Conservation (phyloP, 2,329 filamentous ascomycete genomes). For the Ophiostoma himal-ulmi region DNA sequence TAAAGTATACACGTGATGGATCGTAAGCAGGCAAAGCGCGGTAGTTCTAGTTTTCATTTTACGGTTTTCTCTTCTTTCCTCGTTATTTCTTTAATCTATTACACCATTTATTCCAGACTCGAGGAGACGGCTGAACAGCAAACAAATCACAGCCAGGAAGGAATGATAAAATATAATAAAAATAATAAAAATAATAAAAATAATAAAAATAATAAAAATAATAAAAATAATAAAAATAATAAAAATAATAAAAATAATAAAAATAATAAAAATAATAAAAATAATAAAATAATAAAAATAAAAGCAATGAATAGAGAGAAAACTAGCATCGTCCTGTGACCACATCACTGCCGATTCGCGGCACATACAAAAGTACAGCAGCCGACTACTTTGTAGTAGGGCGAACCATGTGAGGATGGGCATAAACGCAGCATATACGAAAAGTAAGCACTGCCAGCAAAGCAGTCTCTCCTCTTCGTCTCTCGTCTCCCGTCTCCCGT, state of each 20-base stretch:
- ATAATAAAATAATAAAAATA: too few species aligned
- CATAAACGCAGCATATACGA: neutral
- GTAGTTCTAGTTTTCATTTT: neutral
- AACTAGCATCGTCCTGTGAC: neutral
- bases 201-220: too few species aligned
- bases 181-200: too few species aligned
- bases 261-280: too few species aligned
- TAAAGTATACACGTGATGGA: neutral
- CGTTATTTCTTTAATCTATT: neutral
- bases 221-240: too few species aligned
- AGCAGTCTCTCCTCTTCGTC: neutral
- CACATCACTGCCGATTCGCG: neutral
- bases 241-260: neutral
- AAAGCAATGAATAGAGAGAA: neutral
- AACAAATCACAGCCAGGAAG: too few species aligned
- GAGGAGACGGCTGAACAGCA: too few species aligned
- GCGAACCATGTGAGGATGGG: neutral
- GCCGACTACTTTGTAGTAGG: neutral
- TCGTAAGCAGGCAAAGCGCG: too few species aligned
- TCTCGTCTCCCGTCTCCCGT: too few species aligned
- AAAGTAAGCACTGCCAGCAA: neutral
- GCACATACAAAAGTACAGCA: neutral
- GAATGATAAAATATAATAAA: too few species aligned
- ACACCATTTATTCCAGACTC: too few species aligned
- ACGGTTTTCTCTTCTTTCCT: neutral